A percentile compares a stretch with the other conserved stretches of the same genome.
Evolutionary conservation across 169 alveolate genomes (phyloP).

Genomic region (Plasmodium vivax): DNA sequence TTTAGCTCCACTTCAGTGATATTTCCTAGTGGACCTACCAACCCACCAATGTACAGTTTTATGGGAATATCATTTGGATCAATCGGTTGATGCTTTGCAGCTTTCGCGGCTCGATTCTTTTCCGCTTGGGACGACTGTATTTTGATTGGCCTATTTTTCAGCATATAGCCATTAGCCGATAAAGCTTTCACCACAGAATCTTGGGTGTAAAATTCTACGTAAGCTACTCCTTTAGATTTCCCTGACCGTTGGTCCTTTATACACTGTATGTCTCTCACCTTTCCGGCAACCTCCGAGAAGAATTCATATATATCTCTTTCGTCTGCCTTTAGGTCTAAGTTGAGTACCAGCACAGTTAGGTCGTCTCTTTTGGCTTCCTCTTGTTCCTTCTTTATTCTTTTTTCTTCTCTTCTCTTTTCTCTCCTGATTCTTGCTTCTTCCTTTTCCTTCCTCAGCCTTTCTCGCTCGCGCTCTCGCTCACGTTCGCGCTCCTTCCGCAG

Average conservation of each 20-base stretch:
- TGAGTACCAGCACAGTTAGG: conserved; percentile 95
- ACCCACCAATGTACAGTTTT: conserved; percentile 93
- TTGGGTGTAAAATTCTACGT: conserved; percentile 97
- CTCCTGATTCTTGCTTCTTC: conserved; percentile 74
- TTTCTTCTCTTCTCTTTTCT: conserved; percentile 82
- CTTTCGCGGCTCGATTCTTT: conserved; percentile 98
- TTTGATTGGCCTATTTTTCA: conserved; percentile 92
- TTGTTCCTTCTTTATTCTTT: conserved; percentile 88
- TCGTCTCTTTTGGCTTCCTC: conserved; percentile 98
- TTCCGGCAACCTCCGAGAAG: conserved; percentile 96
- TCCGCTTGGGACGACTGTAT: conserved; percentile 98
- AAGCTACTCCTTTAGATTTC: conserved; percentile 97
- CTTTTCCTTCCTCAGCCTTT: conserved; percentile 9
- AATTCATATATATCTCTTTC: conserved; percentile 96
- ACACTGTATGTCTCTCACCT: conserved; percentile 96
- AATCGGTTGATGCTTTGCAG: conserved; percentile 90
- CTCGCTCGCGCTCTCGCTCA: conserved; percentile 38
- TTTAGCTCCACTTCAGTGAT: conserved; percentile 92
- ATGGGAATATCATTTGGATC: conserved; percentile 92
- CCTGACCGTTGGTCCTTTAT: conserved; percentile 96
- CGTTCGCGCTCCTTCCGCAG: conserved; percentile 7
- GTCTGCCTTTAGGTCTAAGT: conserved; percentile 93
- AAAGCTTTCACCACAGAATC: conserved; percentile 96
- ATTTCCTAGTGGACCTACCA: conserved; percentile 90
- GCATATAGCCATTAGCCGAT: conserved; percentile 92